These are phyloP conservation scores for Suillus weaverae DNA, from an alignment of 768 basidiomycete genomes.

Conservation along the genomic window DNA sequence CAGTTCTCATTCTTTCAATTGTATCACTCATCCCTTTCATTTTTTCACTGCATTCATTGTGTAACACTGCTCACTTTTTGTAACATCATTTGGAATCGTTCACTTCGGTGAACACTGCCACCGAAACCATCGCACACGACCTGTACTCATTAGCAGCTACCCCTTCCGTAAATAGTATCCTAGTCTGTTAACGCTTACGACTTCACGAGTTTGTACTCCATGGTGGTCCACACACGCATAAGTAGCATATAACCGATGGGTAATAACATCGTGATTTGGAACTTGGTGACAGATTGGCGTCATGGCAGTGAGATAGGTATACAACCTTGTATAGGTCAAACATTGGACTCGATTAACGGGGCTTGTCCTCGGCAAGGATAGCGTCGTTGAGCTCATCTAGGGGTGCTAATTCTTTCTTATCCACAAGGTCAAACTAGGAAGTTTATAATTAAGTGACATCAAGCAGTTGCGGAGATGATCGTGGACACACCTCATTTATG, in stretches of 20 bases:
- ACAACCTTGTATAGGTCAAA: background rate
- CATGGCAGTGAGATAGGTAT: background rate
- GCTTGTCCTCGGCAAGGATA: slow-evolving; percentile 63
- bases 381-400: slow-evolving; percentile 94
- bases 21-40: background rate
- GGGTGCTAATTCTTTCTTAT: slow-evolving; percentile 94
- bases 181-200: background rate
- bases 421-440: slow-evolving; percentile 84
- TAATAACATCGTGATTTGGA: background rate
- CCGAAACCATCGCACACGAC: slow-evolving; percentile 4
- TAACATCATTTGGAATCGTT: slow-evolving; percentile 5
- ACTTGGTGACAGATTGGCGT: background rate
- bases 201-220: slow-evolving; percentile 1
- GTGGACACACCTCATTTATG: slow-evolving; percentile 79
- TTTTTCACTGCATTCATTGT: slow-evolving; percentile 1
- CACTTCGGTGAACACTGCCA: background rate
- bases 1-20: too few relatives aligned
- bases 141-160: slow-evolving; percentile 5
- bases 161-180: background rate
- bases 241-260: background rate
- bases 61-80: slow-evolving; percentile 1
- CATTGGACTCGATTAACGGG: slow-evolving; percentile 18
- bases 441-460: slow-evolving; percentile 1
- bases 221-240: slow-evolving; percentile 2
- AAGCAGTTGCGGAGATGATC: slow-evolving; percentile 4